phyloP scores from a whole-genome alignment of 1,284 basidiomycete species.

The Puccinia novopanici region DNA sequence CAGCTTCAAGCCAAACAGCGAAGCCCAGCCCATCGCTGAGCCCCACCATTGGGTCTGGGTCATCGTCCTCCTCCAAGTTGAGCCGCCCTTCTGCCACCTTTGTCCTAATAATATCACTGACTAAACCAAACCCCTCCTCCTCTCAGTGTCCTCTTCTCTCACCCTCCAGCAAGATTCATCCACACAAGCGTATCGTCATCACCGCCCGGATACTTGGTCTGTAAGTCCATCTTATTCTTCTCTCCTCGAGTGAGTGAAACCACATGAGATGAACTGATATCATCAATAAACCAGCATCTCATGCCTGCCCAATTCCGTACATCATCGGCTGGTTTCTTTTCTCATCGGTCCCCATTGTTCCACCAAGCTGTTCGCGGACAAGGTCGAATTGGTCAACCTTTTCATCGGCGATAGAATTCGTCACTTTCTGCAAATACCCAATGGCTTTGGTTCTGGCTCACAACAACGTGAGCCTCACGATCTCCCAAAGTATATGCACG shows the following conservation, averaged over 20 bases:
- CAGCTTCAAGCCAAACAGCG: background rate
- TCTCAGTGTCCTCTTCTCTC: slow-evolving; percentile 28
- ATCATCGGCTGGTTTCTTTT: slow-evolving; percentile 24
- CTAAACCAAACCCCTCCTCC: background rate
- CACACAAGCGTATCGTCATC: background rate
- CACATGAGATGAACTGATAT: background rate
- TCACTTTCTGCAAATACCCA: background rate
- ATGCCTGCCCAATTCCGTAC: slow-evolving; percentile 25
- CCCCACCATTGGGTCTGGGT: slow-evolving; percentile 4
- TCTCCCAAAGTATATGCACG: slow-evolving; percentile 27
- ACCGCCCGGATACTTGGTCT: slow-evolving; percentile 36
- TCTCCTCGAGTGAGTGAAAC: background rate
- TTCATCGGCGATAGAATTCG: slow-evolving; percentile 34
- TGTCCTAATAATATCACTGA: background rate
- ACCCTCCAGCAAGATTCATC: background rate
- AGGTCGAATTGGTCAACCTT: slow-evolving; percentile 23
- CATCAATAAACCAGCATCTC: slow-evolving; percentile 6
- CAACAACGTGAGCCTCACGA: background rate
- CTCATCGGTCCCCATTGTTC: slow-evolving; percentile 20
- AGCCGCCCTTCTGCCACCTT: background rate
- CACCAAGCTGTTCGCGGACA: slow-evolving; percentile 6
- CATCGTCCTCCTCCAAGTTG: background rate
- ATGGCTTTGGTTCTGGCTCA: background rate
- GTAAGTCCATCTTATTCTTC: slow-evolving; percentile 9
- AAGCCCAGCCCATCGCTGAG: background rate